phyloP scores from a whole-genome alignment of 140 eudicot species.

The Erigeron philadelphicus region DNA sequence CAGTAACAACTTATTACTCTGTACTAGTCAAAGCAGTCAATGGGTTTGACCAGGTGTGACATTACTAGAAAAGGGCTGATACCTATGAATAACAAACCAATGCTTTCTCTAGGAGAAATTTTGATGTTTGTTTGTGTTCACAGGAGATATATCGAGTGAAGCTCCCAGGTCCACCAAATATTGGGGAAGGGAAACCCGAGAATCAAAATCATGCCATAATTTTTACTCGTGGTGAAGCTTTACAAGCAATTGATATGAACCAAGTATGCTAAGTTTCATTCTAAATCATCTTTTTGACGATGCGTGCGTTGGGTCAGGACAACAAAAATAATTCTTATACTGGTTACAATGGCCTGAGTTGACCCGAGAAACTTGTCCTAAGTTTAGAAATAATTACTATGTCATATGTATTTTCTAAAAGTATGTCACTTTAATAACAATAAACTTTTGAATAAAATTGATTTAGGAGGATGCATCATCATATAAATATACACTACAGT shows the following conservation, averaged over 20 bases:
- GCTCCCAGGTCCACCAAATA: slow-evolving; percentile 91
- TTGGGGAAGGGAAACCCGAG: slow-evolving; percentile 99
- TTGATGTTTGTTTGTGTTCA: slow-evolving; percentile 11
- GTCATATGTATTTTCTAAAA: neutral
- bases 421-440: neutral
- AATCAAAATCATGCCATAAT: slow-evolving; percentile 94
- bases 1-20: slow-evolving; percentile 63
- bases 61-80: neutral
- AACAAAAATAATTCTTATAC: neutral
- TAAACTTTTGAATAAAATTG: neutral
- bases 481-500: neutral
- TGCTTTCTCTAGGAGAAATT: neutral
- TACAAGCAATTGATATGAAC: slow-evolving; percentile 97
- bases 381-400: neutral
- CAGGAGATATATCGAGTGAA: slow-evolving; percentile 90
- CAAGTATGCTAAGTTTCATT: slow-evolving; percentile 49
- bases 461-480: neutral
- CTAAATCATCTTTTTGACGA: neutral
- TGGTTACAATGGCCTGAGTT: neutral
- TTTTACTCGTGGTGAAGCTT: slow-evolving; percentile 97
- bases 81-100: neutral
- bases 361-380: neutral
- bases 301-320: neutral
- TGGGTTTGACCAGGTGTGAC: slow-evolving; percentile 73
- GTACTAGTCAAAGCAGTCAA: slow-evolving; percentile 83